A percentile compares a stretch with the other conserved stretches of the same genome.
phyloP scores from a whole-genome alignment of 805 yeast species.

The Candida insectorum region DNA sequence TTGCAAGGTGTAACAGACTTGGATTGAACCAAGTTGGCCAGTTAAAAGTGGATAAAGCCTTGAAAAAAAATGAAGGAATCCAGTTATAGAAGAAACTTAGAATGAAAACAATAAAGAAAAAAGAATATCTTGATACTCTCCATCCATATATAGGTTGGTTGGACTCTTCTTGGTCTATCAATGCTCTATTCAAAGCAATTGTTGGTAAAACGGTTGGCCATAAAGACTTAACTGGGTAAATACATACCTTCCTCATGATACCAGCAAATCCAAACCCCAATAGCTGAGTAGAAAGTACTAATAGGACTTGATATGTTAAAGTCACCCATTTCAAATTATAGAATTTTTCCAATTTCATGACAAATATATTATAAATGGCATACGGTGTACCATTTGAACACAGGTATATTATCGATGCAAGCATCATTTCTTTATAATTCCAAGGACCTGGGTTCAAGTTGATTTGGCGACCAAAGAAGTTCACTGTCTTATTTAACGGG shows the following conservation, averaged over 20 bases:
- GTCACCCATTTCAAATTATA: slow-evolving; percentile 42
- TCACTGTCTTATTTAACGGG: slow-evolving; percentile 21
- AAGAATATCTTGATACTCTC: slow-evolving; percentile 40
- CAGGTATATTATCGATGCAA: slow-evolving; percentile 40
- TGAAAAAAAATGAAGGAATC: slow-evolving; percentile 40
- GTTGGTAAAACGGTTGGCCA: slow-evolving; percentile 46
- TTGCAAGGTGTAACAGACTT: slow-evolving; percentile 35
- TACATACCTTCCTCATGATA: slow-evolving; percentile 52
- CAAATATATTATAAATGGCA: slow-evolving; percentile 39
- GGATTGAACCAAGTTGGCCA: slow-evolving; percentile 47
- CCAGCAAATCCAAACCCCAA: slow-evolving; percentile 70
- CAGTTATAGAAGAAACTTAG: slow-evolving; percentile 40
- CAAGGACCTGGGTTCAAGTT: slow-evolving; percentile 41
- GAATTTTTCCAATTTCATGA: slow-evolving; percentile 40
- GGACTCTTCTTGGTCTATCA: slow-evolving; percentile 28
- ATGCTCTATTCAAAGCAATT: slow-evolving; percentile 40
- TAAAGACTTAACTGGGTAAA: slow-evolving; percentile 39
- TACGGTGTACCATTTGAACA: slow-evolving; percentile 43
- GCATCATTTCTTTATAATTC: slow-evolving; percentile 45
- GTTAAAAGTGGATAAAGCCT: slow-evolving; percentile 36
- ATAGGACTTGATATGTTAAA: slow-evolving; percentile 52
- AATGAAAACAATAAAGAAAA: slow-evolving; percentile 30
- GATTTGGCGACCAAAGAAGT: slow-evolving; percentile 18
- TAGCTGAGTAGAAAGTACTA: slow-evolving; percentile 54
- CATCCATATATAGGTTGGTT: slow-evolving; percentile 29